Conservation (phyloP, 108 stramenopile genomes). For the Poteriospumella lacustris region DNA sequence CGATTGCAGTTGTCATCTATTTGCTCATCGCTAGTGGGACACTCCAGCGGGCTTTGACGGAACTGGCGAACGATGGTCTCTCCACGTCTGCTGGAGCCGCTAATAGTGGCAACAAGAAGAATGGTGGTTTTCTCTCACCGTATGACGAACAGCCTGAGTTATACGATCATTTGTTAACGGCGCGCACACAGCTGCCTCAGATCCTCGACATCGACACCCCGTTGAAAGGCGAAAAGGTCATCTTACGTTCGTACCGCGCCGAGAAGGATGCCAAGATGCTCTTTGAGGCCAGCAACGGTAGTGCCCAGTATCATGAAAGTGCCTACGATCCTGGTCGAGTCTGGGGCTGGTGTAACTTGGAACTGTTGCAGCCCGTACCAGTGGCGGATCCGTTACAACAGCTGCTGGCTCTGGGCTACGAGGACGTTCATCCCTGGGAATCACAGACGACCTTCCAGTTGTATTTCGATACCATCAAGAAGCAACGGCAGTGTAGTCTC, state of each 20-base stretch:
- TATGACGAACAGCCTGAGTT: background rate
- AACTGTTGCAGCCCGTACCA: background rate
- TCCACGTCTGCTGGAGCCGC: background rate
- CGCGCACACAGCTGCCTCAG: background rate
- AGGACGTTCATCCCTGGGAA: background rate
- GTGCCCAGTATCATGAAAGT: background rate
- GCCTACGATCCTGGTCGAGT: constrained; percentile 13
- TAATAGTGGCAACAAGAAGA: too few species aligned
- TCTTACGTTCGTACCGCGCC: too few species aligned
- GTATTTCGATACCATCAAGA: background rate
- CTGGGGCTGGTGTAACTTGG: constrained; percentile 20
- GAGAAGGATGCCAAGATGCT: background rate
- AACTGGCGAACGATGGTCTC: background rate
- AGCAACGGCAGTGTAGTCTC: too few species aligned
- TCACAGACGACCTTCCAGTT: background rate
- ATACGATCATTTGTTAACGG: constrained; percentile 17
- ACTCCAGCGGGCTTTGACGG: background rate
- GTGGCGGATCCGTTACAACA: background rate
- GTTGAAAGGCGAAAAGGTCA: too few species aligned
- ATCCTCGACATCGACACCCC: too few species aligned
- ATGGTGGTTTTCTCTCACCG: background rate
- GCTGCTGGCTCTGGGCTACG: background rate
- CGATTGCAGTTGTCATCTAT: constrained; percentile 1
- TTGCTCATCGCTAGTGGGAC: constrained; percentile 16
- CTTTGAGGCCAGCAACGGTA: background rate